A percentile compares a stretch with the other conserved stretches of the same genome.
Conservation (phyloP, 495 filamentous ascomycete genomes). For the Podospora fimiseda region DNA sequence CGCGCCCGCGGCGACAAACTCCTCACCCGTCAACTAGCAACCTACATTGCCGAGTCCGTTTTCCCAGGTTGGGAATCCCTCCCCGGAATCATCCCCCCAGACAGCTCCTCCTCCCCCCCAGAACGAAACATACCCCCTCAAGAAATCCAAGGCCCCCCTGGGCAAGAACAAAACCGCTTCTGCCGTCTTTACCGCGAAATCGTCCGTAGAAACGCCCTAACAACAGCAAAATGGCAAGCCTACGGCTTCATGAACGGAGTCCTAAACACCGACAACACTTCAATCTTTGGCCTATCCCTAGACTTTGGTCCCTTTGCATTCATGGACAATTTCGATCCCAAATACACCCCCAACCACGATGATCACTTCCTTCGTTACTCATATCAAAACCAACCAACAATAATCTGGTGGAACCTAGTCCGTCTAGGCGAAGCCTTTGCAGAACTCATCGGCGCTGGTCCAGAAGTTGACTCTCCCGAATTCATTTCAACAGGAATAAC, state of each 20-base stretch:
- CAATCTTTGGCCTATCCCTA: slow-evolving; percentile 76
- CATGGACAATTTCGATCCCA: slow-evolving; percentile 89
- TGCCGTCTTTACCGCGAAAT: slow-evolving; percentile 83
- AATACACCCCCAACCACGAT: slow-evolving; percentile 95
- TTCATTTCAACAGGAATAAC: slow-evolving; percentile 68
- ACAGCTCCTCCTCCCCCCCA: slow-evolving; percentile 27
- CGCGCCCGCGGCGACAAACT: slow-evolving; percentile 73
- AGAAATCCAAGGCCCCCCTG: slow-evolving; percentile 55
- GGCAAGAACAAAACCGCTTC: slow-evolving; percentile 75
- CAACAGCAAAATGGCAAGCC: slow-evolving; percentile 90
- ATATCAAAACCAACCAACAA: slow-evolving; percentile 88
- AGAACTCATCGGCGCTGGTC: slow-evolving; percentile 74
- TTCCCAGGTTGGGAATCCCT: slow-evolving; percentile 77
- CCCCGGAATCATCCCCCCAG: slow-evolving; percentile 51
- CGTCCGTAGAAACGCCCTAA: slow-evolving; percentile 75
- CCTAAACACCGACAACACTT: slow-evolving; percentile 91
- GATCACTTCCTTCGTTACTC: slow-evolving; percentile 80
- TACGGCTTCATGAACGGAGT: slow-evolving; percentile 99
- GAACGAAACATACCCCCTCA: slow-evolving; percentile 46
- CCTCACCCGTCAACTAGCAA: slow-evolving; percentile 64
- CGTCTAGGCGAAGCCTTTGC: slow-evolving; percentile 85
- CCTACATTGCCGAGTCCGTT: slow-evolving; percentile 79
- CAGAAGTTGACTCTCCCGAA: slow-evolving; percentile 55
- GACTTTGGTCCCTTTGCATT: slow-evolving; percentile 97
- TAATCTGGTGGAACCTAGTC: slow-evolving; percentile 99